Conservation (phyloP, 2,329 filamentous ascomycete species). For the Monosporascus sp. region DNA sequence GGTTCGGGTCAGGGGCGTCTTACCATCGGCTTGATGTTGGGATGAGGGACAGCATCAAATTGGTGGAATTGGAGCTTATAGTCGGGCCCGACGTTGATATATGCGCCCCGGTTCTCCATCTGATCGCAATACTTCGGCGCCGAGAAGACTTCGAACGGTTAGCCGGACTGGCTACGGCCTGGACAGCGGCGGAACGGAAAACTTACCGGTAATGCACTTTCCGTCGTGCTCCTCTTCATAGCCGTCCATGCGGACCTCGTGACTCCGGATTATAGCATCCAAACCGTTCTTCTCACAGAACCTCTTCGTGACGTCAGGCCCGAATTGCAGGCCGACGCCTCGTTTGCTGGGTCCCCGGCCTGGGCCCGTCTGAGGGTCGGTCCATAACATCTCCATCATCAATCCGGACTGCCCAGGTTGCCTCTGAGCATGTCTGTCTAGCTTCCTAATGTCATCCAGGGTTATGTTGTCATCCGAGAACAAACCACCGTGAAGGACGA, state of each 20-base stretch:
- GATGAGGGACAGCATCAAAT: constrained; percentile 95
- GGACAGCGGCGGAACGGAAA: neutral
- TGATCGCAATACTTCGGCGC: constrained; percentile 96
- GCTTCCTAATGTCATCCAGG: constrained; percentile 87
- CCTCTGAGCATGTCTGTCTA: constrained; percentile 83
- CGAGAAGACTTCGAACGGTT: constrained; percentile 68
- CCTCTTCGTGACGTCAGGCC: constrained; percentile 88
- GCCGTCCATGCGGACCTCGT: constrained; percentile 98
- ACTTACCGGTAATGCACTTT: constrained; percentile 81
- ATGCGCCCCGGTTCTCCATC: constrained; percentile 96
- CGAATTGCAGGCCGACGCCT: constrained; percentile 94
- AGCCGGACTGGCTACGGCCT: constrained; percentile 9
- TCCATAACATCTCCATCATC: constrained; percentile 99
- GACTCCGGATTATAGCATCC: constrained; percentile 91
- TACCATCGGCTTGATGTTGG: constrained; percentile 89
- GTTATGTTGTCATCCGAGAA: constrained; percentile 94
- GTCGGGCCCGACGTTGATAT: constrained; percentile 91
- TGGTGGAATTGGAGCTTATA: constrained; percentile 89
- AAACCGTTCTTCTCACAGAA: constrained; percentile 97
- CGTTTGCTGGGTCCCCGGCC: constrained; percentile 93
- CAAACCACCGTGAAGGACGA: constrained; percentile 88
- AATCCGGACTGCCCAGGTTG: constrained; percentile 89
- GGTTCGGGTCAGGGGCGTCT: constrained; percentile 14
- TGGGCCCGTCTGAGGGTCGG: constrained; percentile 80
- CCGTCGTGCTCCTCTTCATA: constrained; percentile 97